A percentile compares a stretch with the other conserved stretches of the same genome.
Evolutionary conservation across 768 basidiomycete species (phyloP).

Genomic region (Serendipita vermifera): DNA sequence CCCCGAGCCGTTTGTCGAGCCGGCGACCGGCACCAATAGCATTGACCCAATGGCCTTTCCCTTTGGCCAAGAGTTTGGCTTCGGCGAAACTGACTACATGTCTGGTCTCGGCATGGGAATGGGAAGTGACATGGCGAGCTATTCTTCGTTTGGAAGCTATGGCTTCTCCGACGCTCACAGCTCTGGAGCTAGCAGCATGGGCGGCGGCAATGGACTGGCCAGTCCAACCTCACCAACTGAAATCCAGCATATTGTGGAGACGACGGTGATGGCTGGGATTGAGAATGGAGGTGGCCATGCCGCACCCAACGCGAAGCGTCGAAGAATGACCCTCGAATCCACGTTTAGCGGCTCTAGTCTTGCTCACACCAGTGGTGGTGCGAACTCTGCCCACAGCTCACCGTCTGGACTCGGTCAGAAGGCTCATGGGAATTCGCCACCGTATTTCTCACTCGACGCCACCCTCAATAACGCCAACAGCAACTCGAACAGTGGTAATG

Average conservation of each 20-base stretch:
- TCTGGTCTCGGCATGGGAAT: background rate
- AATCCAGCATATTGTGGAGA: slow-evolving; percentile 5
- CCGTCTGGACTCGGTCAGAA: background rate
- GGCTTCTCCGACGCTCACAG: background rate
- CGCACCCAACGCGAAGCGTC: slow-evolving; percentile 3
- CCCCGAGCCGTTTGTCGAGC: background rate
- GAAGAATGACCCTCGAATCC: slow-evolving; percentile 5
- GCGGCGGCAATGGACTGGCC: background rate
- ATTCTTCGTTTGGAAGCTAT: background rate
- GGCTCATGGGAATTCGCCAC: background rate
- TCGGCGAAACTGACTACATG: background rate
- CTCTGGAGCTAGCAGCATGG: background rate
- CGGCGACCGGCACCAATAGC: background rate
- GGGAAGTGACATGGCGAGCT: background rate
- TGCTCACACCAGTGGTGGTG: background rate
- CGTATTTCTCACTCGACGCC: slow-evolving; percentile 7
- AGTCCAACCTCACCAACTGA: background rate
- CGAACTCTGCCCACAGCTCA: slow-evolving; percentile 1
- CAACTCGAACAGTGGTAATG: background rate
- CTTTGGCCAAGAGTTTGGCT: background rate
- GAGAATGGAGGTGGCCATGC: slow-evolving; percentile 4
- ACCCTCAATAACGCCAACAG: slow-evolving; percentile 7
- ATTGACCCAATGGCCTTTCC: background rate
- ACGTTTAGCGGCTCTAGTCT: slow-evolving; percentile 3
- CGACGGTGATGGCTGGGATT: background rate